Evolutionary conservation across 345 rosid species (phyloP).

Genomic region (Durio zibethinus): DNA sequence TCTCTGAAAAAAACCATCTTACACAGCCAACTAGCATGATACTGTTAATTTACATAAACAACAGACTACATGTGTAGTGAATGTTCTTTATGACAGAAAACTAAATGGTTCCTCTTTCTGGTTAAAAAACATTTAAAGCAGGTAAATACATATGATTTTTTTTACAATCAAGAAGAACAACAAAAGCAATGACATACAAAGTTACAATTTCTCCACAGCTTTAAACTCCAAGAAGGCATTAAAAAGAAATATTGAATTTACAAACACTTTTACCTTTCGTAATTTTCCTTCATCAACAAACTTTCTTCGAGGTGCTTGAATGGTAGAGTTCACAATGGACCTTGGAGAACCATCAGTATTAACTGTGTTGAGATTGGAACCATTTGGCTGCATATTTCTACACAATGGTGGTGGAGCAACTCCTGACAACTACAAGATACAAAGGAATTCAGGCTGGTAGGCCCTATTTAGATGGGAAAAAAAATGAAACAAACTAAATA

Average conservation of each 20-base stretch:
- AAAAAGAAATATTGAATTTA: not conserved
- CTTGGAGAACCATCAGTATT: conserved; percentile 58
- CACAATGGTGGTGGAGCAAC: conserved; percentile 87
- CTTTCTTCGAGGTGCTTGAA: conserved; percentile 96
- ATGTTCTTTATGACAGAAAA: not conserved
- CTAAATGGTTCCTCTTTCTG: not conserved
- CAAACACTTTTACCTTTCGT: conserved; percentile 62
- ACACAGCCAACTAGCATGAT: conserved; percentile 5
- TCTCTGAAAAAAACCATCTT: not conserved
- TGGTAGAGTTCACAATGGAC: conserved; percentile 69
- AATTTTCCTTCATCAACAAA: conserved; percentile 98
- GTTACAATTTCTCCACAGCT: not conserved
- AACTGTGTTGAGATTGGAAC: conserved; percentile 46
- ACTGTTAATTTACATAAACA: not conserved
- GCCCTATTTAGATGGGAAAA: conserved; percentile 8
- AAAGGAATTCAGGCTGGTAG: conserved; percentile 3
- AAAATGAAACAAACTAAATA: not conserved
- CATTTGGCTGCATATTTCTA: conserved; percentile 75
- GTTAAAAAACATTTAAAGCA: not conserved
- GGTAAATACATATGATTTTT: not conserved
- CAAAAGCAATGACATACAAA: not conserved
- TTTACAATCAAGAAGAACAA: not conserved
- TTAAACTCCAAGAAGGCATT: not conserved
- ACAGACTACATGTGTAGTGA: not conserved
- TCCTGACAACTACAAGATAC: conserved; percentile 65